Conservation (phyloP, 306 rosid species). For the Medicago truncatula region DNA sequence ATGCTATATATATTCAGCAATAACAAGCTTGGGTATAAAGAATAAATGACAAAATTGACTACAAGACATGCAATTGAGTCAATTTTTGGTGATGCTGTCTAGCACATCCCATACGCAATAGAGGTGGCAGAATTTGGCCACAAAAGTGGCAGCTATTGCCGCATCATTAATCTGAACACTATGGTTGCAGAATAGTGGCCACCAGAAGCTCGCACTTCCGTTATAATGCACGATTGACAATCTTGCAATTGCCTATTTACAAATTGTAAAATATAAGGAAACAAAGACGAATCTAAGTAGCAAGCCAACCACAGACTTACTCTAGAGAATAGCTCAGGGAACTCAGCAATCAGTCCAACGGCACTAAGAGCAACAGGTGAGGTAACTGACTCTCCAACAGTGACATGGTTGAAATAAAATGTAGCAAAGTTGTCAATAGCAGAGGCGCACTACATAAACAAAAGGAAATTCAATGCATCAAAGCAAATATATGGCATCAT, state of each 20-base stretch:
- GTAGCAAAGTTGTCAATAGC: slow-evolving; percentile 87
- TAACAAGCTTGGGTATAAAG: neutral
- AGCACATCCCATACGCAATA: neutral
- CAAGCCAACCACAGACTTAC: slow-evolving; percentile 56
- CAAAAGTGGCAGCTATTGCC: neutral
- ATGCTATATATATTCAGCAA: slow-evolving; percentile 6
- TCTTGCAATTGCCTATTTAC: neutral
- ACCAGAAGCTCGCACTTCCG: neutral
- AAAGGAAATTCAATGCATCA: slow-evolving; percentile 9
- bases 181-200: neutral
- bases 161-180: neutral
- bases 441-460: slow-evolving; percentile 69
- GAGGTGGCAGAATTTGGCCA: neutral
- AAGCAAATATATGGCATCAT: slow-evolving; percentile 25
- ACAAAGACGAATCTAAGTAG: slow-evolving; percentile 5
- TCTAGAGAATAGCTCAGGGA: slow-evolving; percentile 73
- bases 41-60: neutral
- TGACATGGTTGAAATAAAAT: slow-evolving; percentile 73
- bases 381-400: slow-evolving; percentile 68
- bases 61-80: neutral
- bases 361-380: slow-evolving; percentile 62
- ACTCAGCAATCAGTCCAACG: slow-evolving; percentile 65
- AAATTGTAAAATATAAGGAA: neutral
- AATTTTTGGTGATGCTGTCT: neutral
- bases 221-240: neutral